These are phyloP conservation scores for Paramecium biaurelia DNA, from an alignment of 73 alveolate genomes.

Conservation along the genomic window DNA sequence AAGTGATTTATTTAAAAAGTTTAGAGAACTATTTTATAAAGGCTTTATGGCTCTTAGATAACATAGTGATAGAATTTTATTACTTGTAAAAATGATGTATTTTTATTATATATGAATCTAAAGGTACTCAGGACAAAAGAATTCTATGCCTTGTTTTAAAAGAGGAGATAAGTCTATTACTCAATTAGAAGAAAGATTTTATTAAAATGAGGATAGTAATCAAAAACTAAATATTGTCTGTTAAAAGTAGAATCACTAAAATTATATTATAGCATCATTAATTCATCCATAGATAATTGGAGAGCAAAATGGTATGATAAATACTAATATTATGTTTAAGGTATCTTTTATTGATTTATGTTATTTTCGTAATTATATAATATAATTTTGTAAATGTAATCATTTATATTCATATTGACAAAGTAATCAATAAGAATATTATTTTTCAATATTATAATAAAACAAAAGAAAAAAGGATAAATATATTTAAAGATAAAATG, in stretches of 20 bases:
- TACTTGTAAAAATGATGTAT: slow-evolving; percentile 94
- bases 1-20: slow-evolving; percentile 51
- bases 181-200: slow-evolving; percentile 84
- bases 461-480: no score
- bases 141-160: slow-evolving; percentile 89
- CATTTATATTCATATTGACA: no score
- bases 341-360: slow-evolving; percentile 58
- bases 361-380: background rate
- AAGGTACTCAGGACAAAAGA: slow-evolving; percentile 70
- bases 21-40: slow-evolving; percentile 54
- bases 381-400: background rate
- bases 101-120: background rate
- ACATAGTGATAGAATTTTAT: slow-evolving; percentile 84
- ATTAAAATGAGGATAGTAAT: background rate
- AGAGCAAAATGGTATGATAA: slow-evolving; percentile 68
- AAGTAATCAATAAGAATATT: no score
- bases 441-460: no score
- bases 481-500: no score
- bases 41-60: slow-evolving; percentile 64
- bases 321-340: slow-evolving; percentile 53
- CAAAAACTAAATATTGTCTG: slow-evolving; percentile 9
- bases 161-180: slow-evolving; percentile 84
- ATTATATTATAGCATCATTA: slow-evolving; percentile 23
- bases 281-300: slow-evolving; percentile 62
- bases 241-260: background rate